Percentiles rank a stretch among this genome's conserved stretches.
Evolutionary conservation across 768 basidiomycete species (phyloP).

Genomic region (Hygrophoropsis aurantiaca): DNA sequence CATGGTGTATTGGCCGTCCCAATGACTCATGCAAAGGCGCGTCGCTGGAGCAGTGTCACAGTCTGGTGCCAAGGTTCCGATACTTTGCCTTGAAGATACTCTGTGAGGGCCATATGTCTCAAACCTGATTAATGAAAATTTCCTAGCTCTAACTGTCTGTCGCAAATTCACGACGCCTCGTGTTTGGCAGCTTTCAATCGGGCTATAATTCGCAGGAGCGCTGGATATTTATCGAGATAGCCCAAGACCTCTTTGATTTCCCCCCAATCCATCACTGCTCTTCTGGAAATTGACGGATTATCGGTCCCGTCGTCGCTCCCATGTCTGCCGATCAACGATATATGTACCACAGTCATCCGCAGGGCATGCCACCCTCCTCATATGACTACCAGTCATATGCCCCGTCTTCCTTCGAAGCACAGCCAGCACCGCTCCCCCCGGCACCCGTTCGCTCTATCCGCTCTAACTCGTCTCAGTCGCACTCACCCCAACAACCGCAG

Average conservation of each 20-base stretch:
- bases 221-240: conserved; percentile 24
- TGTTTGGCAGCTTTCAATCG: conserved; percentile 31
- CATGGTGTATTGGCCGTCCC: too few relatives aligned
- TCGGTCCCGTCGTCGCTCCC: conserved; percentile 15
- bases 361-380: conserved; percentile 37
- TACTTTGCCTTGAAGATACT: too few relatives aligned
- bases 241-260: too few relatives aligned
- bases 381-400: conserved; percentile 54
- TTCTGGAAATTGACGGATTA: conserved; percentile 13
- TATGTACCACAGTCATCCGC: conserved; percentile 49
- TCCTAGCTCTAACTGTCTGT: too few relatives aligned
- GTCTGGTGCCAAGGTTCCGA: too few relatives aligned
- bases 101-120: too few relatives aligned
- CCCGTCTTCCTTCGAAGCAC: conserved; percentile 25
- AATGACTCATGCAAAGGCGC: too few relatives aligned
- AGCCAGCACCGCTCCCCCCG: conserved; percentile 26
- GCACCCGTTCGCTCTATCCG: conserved; percentile 27
- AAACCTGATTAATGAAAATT: too few relatives aligned
- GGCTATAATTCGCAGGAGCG: conserved; percentile 15
- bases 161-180: conserved; percentile 21
- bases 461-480: conserved; percentile 31
- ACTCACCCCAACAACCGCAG: conserved; percentile 27
- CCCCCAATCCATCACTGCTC: conserved; percentile 16
- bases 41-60: too few relatives aligned
- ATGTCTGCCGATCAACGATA: conserved; percentile 57